These are phyloP conservation scores for Quaeritorhiza haematococci DNA, from an alignment of 371 early-diverging fungal species.

Conservation along the genomic window DNA sequence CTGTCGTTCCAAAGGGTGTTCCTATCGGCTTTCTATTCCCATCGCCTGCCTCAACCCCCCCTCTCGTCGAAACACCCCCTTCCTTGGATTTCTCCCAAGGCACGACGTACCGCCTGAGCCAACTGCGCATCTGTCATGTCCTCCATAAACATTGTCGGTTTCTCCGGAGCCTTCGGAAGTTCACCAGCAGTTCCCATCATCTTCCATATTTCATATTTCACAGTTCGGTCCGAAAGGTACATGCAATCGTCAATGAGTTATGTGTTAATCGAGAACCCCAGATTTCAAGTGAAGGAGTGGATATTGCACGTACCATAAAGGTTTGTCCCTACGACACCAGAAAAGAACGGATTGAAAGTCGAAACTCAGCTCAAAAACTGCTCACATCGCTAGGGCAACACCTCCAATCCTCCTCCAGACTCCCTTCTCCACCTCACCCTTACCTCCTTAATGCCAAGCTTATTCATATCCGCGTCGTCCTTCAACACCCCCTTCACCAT, in stretches of 20 bases:
- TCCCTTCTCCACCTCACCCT: constrained; percentile 1
- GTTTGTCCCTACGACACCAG: constrained; percentile 19
- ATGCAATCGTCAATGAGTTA: background rate
- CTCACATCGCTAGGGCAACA: too few relatives aligned
- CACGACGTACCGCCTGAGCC: constrained; percentile 66
- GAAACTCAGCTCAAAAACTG: too few relatives aligned
- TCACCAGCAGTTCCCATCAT: constrained; percentile 96
- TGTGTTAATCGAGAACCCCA: background rate
- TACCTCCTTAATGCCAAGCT: constrained; percentile 65
- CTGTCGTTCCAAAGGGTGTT: too few relatives aligned
- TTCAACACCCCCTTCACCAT: constrained; percentile 90
- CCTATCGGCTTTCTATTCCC: too few relatives aligned
- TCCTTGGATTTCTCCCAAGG: too few relatives aligned
- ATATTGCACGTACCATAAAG: constrained; percentile 26
- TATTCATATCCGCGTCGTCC: constrained; percentile 71
- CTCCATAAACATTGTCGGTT: constrained; percentile 75
- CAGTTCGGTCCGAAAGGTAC: background rate
- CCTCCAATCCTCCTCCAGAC: background rate
- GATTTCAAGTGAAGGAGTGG: background rate
- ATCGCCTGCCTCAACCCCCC: too few relatives aligned
- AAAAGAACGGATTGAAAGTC: background rate
- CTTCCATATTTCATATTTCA: constrained; percentile 24
- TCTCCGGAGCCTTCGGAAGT: constrained; percentile 66
- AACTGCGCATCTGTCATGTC: constrained; percentile 86
- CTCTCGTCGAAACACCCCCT: too few relatives aligned